Evolutionary conservation across 2,329 filamentous ascomycete genomes (phyloP).

Genomic region (Pestalotiopsis sp.): DNA sequence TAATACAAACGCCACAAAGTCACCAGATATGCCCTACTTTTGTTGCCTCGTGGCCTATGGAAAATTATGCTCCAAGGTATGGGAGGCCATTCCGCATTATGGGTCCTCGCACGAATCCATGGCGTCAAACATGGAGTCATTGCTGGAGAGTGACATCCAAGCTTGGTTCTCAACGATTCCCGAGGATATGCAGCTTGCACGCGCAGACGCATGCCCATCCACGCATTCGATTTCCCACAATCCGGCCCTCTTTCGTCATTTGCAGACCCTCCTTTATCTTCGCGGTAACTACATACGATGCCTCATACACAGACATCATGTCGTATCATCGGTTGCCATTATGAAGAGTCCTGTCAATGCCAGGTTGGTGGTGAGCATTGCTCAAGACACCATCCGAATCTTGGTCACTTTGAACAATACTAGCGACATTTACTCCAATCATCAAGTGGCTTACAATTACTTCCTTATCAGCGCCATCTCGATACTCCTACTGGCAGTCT

Average conservation of each 20-base stretch:
- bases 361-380: slow-evolving; percentile 1
- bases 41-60: slow-evolving; percentile 7
- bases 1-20: not conserved
- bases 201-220: not conserved
- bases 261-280: slow-evolving; percentile 7
- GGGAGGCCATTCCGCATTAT: slow-evolving; percentile 9
- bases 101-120: slow-evolving; percentile 31
- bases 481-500: slow-evolving; percentile 9
- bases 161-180: slow-evolving; percentile 8
- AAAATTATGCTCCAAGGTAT: slow-evolving; percentile 8
- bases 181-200: not conserved
- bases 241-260: not conserved
- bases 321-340: not conserved
- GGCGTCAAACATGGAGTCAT: slow-evolving; percentile 23
- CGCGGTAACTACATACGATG: slow-evolving; percentile 12
- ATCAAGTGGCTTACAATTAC: slow-evolving; percentile 10
- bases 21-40: slow-evolving; percentile 29
- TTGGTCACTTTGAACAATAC: slow-evolving; percentile 1
- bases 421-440: slow-evolving; percentile 8
- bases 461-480: slow-evolving; percentile 9
- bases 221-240: not conserved
- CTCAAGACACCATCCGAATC: slow-evolving; percentile 7
- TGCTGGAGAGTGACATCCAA: slow-evolving; percentile 2
- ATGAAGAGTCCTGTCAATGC: not conserved
- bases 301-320: slow-evolving; percentile 8